phyloP scores from a whole-genome alignment of 768 basidiomycete genomes.

The Lactarius sanguifluus region DNA sequence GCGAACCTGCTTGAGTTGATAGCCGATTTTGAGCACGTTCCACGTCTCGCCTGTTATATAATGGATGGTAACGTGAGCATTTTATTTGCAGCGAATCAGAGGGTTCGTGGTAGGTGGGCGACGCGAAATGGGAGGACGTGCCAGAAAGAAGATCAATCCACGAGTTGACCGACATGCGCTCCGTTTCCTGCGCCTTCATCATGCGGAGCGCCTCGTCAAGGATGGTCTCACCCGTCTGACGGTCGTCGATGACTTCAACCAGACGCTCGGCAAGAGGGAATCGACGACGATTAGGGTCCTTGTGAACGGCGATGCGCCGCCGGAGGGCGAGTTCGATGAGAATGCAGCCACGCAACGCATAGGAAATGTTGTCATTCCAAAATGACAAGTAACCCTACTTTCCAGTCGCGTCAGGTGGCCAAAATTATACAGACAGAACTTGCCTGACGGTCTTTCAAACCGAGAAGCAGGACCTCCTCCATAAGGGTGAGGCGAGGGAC shows the following conservation, averaged over 20 bases:
- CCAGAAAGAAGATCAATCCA: conserved; percentile 97
- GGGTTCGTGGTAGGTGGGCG: background rate
- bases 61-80: conserved; percentile 1
- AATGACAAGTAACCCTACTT: conserved; percentile 89
- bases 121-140: conserved; percentile 41
- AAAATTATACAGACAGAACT: conserved; percentile 29
- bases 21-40: conserved; percentile 99
- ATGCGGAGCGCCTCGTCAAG: conserved; percentile 94
- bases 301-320: conserved; percentile 86
- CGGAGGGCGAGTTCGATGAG: conserved; percentile 96
- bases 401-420: conserved; percentile 13
- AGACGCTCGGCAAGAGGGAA: conserved; percentile 76
- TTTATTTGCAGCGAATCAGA: background rate
- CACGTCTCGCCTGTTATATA: conserved; percentile 84
- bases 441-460: conserved; percentile 96
- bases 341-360: conserved; percentile 97
- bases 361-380: conserved; percentile 99
- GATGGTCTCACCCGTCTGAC: conserved; percentile 93
- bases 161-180: conserved; percentile 78
- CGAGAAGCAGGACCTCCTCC: conserved; percentile 94
- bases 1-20: conserved; percentile 97
- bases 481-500: conserved; percentile 88
- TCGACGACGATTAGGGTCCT: conserved; percentile 75
- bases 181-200: conserved; percentile 81
- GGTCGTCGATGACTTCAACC: conserved; percentile 89